A percentile compares a stretch with the other conserved stretches of the same genome.
Conservation (phyloP, 2,329 filamentous ascomycete genomes). For the Raffaelea albimanens region DNA sequence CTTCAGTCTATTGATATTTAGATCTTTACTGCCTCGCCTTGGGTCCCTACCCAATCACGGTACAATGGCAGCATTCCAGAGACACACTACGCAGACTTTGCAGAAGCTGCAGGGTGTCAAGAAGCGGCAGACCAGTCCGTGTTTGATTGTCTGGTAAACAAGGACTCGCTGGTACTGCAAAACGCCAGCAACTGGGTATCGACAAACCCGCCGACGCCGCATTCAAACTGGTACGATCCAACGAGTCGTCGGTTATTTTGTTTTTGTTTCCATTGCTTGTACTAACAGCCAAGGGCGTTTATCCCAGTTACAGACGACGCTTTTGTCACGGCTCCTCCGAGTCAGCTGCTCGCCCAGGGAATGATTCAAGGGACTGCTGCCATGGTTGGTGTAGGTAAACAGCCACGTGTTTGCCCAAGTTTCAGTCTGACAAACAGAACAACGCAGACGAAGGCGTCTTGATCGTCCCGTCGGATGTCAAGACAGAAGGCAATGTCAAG, state of each 20-base stretch:
- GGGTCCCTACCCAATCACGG: constrained; percentile 36
- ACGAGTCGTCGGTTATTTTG: neutral
- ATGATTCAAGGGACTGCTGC: too few species aligned
- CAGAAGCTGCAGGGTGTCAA: constrained; percentile 28
- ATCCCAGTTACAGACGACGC: constrained; percentile 25
- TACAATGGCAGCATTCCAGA: constrained; percentile 35
- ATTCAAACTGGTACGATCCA: constrained; percentile 4
- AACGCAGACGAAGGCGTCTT: constrained; percentile 40
- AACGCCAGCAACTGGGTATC: constrained; percentile 15
- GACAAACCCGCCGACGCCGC: constrained; percentile 8
- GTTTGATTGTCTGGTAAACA: constrained; percentile 16
- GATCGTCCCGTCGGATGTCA: constrained; percentile 34
- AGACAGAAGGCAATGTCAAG: constrained; percentile 27
- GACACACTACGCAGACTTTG: constrained; percentile 35
- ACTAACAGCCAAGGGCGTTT: constrained; percentile 19
- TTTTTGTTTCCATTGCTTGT: neutral
- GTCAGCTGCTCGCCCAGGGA: constrained; percentile 17
- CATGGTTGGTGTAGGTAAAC: too few species aligned
- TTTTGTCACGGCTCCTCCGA: constrained; percentile 22
- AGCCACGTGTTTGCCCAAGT: constrained; percentile 21
- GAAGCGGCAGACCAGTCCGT: constrained; percentile 13
- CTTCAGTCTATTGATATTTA: neutral
- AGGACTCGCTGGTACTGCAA: constrained; percentile 20
- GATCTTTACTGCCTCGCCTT: constrained; percentile 22
- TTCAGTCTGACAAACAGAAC: constrained; percentile 15